Conservation (phyloP, 129 eudicot species). For the Cynara cardunculus region DNA sequence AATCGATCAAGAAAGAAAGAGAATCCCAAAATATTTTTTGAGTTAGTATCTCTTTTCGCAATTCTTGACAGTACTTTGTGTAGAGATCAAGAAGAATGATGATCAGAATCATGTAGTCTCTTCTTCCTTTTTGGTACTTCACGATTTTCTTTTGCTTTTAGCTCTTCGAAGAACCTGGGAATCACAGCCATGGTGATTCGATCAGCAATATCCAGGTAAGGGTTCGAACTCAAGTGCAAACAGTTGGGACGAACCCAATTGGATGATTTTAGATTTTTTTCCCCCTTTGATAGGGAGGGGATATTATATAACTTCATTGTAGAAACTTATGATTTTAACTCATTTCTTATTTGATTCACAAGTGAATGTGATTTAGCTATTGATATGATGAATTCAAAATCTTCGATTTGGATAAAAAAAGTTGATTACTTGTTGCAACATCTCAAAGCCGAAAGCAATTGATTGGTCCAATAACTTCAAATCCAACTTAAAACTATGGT, state of each 20-base stretch:
- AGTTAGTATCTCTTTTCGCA: not conserved
- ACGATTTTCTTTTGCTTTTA: not conserved
- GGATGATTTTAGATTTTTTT: constrained; percentile 14
- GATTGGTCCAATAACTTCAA: too few relatives aligned
- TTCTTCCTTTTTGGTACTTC: not conserved
- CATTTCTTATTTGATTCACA: constrained; percentile 19
- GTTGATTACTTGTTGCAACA: too few relatives aligned
- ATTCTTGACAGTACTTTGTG: not conserved
- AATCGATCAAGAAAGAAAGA: constrained; percentile 23
- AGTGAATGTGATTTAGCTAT: constrained; percentile 25
- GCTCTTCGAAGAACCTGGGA: not conserved
- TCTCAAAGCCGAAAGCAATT: too few relatives aligned
- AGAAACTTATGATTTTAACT: constrained; percentile 32
- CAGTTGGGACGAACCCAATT: constrained; percentile 7
- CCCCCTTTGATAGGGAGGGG: constrained; percentile 8
- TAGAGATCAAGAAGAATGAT: not conserved
- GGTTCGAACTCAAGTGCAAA: not conserved
- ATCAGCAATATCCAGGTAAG: not conserved
- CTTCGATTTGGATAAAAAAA: too few relatives aligned
- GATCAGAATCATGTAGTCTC: not conserved
- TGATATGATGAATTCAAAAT: not conserved
- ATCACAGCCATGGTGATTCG: not conserved
- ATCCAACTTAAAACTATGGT: too few relatives aligned
- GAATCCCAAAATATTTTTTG: not conserved
- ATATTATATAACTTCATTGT: not conserved